These are phyloP conservation scores for Flaveria bidentis DNA, from an alignment of 129 eudicot genomes.

Conservation along the genomic window DNA sequence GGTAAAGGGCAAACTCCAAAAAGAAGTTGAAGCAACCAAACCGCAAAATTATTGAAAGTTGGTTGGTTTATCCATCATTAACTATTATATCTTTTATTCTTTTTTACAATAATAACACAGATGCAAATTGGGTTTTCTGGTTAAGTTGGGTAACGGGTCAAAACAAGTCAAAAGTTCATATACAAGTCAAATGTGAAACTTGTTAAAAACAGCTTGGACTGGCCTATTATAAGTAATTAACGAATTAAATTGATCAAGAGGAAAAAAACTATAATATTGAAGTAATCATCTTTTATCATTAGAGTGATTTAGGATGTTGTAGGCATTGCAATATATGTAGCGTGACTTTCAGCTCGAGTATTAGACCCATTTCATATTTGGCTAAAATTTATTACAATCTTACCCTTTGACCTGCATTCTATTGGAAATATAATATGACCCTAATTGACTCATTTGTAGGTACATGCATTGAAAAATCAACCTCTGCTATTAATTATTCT, in stretches of 20 bases:
- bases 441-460: neutral
- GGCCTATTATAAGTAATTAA: neutral
- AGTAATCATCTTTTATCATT: neutral
- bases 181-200: neutral
- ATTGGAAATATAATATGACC: neutral
- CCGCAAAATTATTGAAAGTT: too few relatives aligned
- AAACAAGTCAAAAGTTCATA: neutral
- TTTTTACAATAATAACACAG: too few relatives aligned
- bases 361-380: neutral
- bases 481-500: neutral
- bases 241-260: neutral
- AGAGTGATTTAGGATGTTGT: slow-evolving; percentile 9
- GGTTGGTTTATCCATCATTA: too few relatives aligned
- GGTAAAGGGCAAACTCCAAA: neutral
- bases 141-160: neutral
- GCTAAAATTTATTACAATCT: neutral
- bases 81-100: too few relatives aligned
- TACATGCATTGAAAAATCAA: neutral
- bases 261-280: neutral
- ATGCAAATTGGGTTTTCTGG: neutral
- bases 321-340: neutral
- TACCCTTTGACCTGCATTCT: neutral
- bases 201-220: neutral
- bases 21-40: too few relatives aligned
- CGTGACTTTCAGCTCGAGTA: neutral